Conservation (phyloP, 116 monocot species). For the Posidonia oceanica region DNA sequence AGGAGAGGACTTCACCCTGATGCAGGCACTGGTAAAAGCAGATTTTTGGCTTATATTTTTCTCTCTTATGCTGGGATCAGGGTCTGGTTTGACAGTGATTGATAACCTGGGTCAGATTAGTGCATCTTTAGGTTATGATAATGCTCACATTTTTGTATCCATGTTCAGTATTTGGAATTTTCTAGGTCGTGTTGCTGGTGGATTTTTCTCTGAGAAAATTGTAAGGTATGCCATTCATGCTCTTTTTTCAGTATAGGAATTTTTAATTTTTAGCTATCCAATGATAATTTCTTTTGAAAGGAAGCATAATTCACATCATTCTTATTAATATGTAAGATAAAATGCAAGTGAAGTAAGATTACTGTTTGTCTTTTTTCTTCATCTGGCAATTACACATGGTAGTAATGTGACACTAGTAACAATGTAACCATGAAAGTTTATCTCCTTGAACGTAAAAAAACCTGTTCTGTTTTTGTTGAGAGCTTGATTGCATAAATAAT, state of each 20-base stretch:
- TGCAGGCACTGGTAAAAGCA: slow-evolving; percentile 70
- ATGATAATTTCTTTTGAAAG: too few species aligned
- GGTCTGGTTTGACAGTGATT: slow-evolving; percentile 76
- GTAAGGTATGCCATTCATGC: slow-evolving; percentile 33
- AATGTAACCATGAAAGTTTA: too few species aligned
- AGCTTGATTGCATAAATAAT: neutral
- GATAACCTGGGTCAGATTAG: slow-evolving; percentile 92
- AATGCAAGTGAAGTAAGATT: too few species aligned
- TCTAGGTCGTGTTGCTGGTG: slow-evolving; percentile 72
- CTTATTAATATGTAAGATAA: too few species aligned
- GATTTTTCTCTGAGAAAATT: slow-evolving; percentile 73
- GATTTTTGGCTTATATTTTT: slow-evolving; percentile 82
- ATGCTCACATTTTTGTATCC: slow-evolving; percentile 70
- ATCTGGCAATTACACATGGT: too few species aligned
- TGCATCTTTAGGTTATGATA: slow-evolving; percentile 63
- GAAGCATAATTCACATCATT: too few species aligned
- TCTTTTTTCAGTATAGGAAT: neutral
- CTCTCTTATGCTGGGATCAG: slow-evolving; percentile 56
- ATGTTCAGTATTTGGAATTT: slow-evolving; percentile 96
- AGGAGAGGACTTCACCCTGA: slow-evolving; percentile 73
- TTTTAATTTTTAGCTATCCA: neutral
- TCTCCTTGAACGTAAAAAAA: too few species aligned
- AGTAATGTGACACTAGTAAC: too few species aligned
- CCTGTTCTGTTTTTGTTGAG: too few species aligned
- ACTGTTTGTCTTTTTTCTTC: too few species aligned